Conservation (phyloP, 495 filamentous ascomycete genomes). For the Penicillium desertorum region DNA sequence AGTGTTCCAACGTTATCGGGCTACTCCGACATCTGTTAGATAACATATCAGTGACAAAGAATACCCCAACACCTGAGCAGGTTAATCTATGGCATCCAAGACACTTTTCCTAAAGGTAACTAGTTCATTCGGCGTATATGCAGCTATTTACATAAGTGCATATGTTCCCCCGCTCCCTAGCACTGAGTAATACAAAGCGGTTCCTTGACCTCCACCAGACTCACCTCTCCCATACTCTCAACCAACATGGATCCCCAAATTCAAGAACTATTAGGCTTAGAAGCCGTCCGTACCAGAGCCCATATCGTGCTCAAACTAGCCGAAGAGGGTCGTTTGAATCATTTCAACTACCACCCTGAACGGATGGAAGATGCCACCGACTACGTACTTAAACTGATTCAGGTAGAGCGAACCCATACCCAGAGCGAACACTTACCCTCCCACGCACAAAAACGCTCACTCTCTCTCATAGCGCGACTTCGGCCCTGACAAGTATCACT, state of each 20-base stretch:
- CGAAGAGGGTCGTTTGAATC: conserved; percentile 31
- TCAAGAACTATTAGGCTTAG: conserved; percentile 35
- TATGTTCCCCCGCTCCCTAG: conserved; percentile 2
- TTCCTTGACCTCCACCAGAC: background rate
- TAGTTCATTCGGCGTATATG: background rate
- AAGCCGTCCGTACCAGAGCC: conserved; percentile 39
- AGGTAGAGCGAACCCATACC: conserved; percentile 16
- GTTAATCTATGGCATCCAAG: background rate
- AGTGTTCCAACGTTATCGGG: background rate
- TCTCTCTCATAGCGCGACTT: conserved; percentile 48
- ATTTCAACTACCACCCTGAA: conserved; percentile 36
- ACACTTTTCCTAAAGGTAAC: background rate
- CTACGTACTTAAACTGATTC: conserved; percentile 36
- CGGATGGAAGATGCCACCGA: conserved; percentile 31
- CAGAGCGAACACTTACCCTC: background rate
- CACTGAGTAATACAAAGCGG: background rate
- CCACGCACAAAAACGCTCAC: background rate
- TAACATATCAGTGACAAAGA: conserved; percentile 7
- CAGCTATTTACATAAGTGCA: conserved; percentile 12
- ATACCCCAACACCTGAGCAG: background rate
- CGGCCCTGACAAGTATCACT: conserved; percentile 50
- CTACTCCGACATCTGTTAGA: background rate
- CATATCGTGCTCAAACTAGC: conserved; percentile 34
- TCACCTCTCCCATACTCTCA: background rate
- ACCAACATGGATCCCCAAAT: conserved; percentile 20